These are phyloP conservation scores for Beauveria pseudobassiana DNA, from an alignment of 2,329 filamentous ascomycete genomes.

Conservation along the genomic window DNA sequence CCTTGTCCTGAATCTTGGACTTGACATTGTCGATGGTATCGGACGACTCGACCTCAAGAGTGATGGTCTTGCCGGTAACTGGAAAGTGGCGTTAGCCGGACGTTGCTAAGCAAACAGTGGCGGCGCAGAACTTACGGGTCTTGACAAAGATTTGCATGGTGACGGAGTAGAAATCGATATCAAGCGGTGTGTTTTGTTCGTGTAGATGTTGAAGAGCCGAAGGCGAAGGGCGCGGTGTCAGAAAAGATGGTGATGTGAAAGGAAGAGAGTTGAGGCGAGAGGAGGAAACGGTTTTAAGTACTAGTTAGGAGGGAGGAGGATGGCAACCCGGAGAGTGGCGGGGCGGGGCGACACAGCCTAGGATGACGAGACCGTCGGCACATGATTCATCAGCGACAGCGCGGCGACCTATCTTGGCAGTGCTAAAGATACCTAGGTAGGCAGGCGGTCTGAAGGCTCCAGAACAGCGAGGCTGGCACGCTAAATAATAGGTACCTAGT, in stretches of 20 bases:
- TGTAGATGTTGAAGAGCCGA: background rate
- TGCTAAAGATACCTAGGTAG: background rate
- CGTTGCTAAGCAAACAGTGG: background rate
- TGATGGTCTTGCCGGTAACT: constrained; percentile 61
- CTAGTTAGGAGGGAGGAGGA: constrained; percentile 15
- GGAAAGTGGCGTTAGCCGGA: constrained; percentile 16
- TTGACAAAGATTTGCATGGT: constrained; percentile 97
- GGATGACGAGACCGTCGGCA: constrained; percentile 19
- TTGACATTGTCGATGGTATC: no score
- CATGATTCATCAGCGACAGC: constrained; percentile 32
- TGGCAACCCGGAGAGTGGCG: constrained; percentile 23
- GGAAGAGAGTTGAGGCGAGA: constrained; percentile 14
- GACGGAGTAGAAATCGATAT: constrained; percentile 5
- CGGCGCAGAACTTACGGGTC: constrained; percentile 61
- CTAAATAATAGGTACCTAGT: no score
- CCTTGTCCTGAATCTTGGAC: no score
- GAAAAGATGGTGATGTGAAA: constrained; percentile 13
- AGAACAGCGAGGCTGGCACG: constrained; percentile 21
- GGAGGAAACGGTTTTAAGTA: constrained; percentile 26
- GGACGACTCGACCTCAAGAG: constrained; percentile 11
- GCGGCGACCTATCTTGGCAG: background rate
- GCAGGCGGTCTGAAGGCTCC: constrained; percentile 28
- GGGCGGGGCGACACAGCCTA: constrained; percentile 21
- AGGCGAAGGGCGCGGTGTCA: constrained; percentile 6
- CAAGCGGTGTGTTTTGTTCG: constrained; percentile 2